Base-by-base conservation (phyloP, 306 rosid species). In the Trichosanthes truncata region DNA sequence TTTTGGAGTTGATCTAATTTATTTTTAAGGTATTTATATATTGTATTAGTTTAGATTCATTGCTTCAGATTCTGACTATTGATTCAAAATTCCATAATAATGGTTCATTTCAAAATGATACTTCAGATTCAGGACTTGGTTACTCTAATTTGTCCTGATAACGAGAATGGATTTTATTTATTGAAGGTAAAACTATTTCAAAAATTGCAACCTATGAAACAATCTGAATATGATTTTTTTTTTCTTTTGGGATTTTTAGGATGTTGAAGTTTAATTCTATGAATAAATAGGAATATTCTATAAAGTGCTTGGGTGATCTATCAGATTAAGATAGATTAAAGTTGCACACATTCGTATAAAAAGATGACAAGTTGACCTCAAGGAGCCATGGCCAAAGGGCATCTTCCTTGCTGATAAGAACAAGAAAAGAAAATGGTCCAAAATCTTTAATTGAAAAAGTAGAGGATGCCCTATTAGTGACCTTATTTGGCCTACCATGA, bases 321-420 rank as follows among this genome's bases (percentile, higher is more conserved):
- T 15, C 20, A 43, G 10, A 25, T 71, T 71, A 41, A 71, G 45
- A 57, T 3, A 43, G 10, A 25, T 71, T 71, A 41, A 71, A 71
- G 77, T 3, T 71, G 56, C 77, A 71, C 77, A 71, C 77, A 46
- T 71, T 71, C 77, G 57, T 2, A 71, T 71, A 71, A 43, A 43
- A 45, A 23, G 74, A 40, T 68, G 74, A 68, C 51, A 40, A 68
- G 74, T 38, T 68, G 74, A 25, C 52, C 51, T 36, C 74, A 68
- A 38, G 33, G 33, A 40, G 33, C 17, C 74, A 38, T 40, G 31
- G 51, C 52, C 29, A 68, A 38, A 13, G 53, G 74, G n/a, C 53
- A 71, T 45, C 53, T 71, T 3, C 12, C 21, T 45, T 23, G 77
- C 57, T 43, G 77, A 71, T 45, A 71, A 71, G 77, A 68, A 9